Base-by-base conservation (phyloP, 805 yeast genomes). In the Scheffersomyces amazonensis region DNA sequence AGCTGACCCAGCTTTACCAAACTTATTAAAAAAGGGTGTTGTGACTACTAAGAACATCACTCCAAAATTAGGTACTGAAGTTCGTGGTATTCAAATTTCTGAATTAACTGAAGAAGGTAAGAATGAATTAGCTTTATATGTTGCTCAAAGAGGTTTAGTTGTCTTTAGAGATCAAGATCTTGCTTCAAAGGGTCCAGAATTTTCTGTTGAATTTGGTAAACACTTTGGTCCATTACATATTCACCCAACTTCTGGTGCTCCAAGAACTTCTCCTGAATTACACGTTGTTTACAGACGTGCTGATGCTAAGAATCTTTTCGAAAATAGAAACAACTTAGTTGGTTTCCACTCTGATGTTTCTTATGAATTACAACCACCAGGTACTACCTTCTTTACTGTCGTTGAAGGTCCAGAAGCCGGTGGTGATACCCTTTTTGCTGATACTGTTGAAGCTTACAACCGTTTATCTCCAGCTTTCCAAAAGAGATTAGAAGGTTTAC, bases 1-100 rank as follows among this genome's bases (percentile, higher is more conserved):
- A 37, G 88, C 83, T 10, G 84, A 81, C 52, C 72, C 78, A 7
- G 47, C 62, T 1, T 68, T 76, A 39, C 69, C 71, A 19, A 72
- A 71, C 49, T 65, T 83, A 39, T 70, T 80, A 41, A 73, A 75
- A 10, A 37, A 53, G 38, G 43, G 34, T 46, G 58, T 53, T 8
- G 60, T 37, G 24, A 56, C 58, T 16, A 55, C 51, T 28, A 71
- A 71, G 43, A 49, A 48, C 15, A 56, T 83, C 31, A 76, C 86
- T 2, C 91, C 91, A 24, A 82, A 77, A 52, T 64, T 85, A 38
- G 95, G 93, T n/a, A 68, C 81, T 13, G 87, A 80, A 48, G 64
- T 84, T 23, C 59, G 57, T 13, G 82, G 82, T 31, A 53, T 83
- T 30, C 87, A 81, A 50, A 61, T 83, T 35, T 74, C 83, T 13